phyloP scores from a whole-genome alignment of 371 early-diverging fungal species.

The Mortierella sp. region DNA sequence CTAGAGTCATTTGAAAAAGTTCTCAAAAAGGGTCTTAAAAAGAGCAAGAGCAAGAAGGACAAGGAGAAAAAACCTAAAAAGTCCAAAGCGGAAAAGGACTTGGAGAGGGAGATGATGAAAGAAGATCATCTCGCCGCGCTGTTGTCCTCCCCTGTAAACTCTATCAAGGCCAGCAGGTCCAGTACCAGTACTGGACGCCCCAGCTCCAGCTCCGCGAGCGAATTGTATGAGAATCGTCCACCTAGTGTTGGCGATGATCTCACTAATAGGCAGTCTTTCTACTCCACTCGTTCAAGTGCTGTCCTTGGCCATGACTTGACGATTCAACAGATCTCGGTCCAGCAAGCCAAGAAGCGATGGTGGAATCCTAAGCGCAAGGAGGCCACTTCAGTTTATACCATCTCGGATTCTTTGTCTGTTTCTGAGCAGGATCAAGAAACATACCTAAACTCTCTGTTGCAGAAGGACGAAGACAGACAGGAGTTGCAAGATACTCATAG shows the following conservation, averaged over 20 bases:
- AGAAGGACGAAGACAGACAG: not conserved
- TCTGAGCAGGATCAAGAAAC: constrained; percentile 46
- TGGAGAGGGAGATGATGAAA: constrained; percentile 6
- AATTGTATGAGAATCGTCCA: constrained; percentile 7
- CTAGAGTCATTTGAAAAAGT: constrained; percentile 54
- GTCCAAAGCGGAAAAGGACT: not conserved
- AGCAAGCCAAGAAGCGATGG: constrained; percentile 50
- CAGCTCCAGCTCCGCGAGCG: constrained; percentile 6
- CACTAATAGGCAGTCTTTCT: constrained; percentile 15
- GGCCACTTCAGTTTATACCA: constrained; percentile 20
- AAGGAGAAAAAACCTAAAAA: constrained; percentile 8
- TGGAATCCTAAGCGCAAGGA: constrained; percentile 49
- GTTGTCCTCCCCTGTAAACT: constrained; percentile 3
- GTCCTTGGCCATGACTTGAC: constrained; percentile 13
- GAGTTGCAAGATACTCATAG: not conserved
- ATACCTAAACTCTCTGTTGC: constrained; percentile 24
- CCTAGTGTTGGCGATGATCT: constrained; percentile 11
- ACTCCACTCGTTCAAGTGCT: constrained; percentile 28
- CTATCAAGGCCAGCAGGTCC: constrained; percentile 16
- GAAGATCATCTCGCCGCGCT: not conserved
- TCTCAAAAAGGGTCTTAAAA: constrained; percentile 47
- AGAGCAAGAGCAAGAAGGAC: constrained; percentile 24
- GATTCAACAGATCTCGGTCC: constrained; percentile 23
- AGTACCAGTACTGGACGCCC: constrained; percentile 13
- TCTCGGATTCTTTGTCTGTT: constrained; percentile 15